Percentiles rank a stretch among this genome's conserved stretches.
Conservation (phyloP, 306 rosid species). For the Ziziphus jujuba region DNA sequence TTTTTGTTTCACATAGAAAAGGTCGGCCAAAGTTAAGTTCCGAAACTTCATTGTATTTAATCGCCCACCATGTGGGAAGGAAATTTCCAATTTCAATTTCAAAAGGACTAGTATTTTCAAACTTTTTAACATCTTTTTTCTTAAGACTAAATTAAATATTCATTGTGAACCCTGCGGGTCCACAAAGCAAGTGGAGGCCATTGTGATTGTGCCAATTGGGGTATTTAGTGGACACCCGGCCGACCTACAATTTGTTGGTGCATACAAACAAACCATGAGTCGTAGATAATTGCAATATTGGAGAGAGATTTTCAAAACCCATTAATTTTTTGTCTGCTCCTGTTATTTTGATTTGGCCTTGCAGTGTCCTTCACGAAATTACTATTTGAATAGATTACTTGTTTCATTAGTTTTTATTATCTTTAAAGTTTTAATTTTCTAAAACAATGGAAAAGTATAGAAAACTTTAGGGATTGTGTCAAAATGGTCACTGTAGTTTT, state of each 20-base stretch:
- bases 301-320: too few species aligned
- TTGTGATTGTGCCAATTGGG: neutral
- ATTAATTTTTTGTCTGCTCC: too few species aligned
- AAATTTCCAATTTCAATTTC: neutral
- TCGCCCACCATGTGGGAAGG: conserved; percentile 17
- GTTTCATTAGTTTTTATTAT: too few species aligned
- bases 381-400: neutral
- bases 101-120: neutral
- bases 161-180: too few species aligned
- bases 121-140: neutral
- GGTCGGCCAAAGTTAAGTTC: neutral
- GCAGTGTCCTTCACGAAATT: conserved; percentile 3
- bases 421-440: too few species aligned
- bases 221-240: neutral
- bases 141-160: neutral
- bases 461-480: too few species aligned
- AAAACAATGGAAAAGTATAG: too few species aligned
- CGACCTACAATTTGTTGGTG: neutral
- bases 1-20: neutral
- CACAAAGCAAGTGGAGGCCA: conserved; percentile 14
- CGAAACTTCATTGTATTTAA: neutral
- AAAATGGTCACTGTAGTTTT: too few species aligned
- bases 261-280: conserved; percentile 13
- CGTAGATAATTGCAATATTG: neutral
- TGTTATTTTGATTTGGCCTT: neutral